Base-by-base conservation (phyloP, 169 alveolate genomes). In the Plasmodium adleri region DNA sequence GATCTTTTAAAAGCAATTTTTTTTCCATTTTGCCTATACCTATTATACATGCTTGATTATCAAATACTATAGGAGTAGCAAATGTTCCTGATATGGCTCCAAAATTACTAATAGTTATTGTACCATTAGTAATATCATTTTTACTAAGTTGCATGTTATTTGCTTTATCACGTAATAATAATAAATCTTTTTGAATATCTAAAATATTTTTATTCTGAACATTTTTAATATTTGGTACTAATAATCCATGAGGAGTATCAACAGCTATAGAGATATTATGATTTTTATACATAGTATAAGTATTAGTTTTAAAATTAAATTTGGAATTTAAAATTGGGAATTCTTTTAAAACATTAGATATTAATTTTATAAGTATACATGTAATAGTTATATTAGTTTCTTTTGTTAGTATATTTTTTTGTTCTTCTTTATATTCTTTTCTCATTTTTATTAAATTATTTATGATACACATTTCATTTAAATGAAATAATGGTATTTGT, bases 51-150 rank as follows among this genome's bases (percentile, higher is more conserved):
- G 96, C 98, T 92, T 97, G 97, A 26, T 99, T 99, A 60, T 98
- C 97, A 60, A 97, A 93, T 13, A 97, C 95, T 12, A 97, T 89
- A 26, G 99, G 98, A 10, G 95, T 97, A 60, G 97, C 96, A 78
- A 95, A 96, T 9, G 98, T 96, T 2, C 99, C 99, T 20, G 97
- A 99, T 52, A 97, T 94, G 64, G 97, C 97, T 2, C 99, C 99
- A 49, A 97, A 97, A 94, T 97, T 97, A 52, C 98, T 95, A 52
- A 98, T 76, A 17, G 98, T 92, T 56, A 97, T 93, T 0, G 99
- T 97, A 4, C 99, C 99, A 32, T 97, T 98, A 28, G 85, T 91
- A 43, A 97, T 93, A 60, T 97, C 99, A 24, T 86, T 95, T 17
- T 91, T 91, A 7, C 97, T 86, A 45, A 98, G 93, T 43, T 72